Base-by-base conservation (phyloP, 345 rosid species). In the Eucalyptus erythrocorys region DNA sequence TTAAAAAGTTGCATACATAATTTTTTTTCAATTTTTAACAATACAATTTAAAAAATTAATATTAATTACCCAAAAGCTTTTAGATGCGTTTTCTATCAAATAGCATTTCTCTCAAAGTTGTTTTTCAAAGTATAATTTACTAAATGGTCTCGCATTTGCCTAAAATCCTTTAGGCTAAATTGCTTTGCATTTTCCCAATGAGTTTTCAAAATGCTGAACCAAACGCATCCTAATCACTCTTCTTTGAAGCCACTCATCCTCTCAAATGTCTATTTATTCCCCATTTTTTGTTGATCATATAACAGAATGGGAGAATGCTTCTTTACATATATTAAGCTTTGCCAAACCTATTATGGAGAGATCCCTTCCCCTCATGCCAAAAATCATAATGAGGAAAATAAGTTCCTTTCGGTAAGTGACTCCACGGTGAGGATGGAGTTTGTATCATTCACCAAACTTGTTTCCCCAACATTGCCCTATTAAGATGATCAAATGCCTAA, bases 291-390 rank as follows among this genome's bases (percentile, higher is more conserved):
- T 0, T 12, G 8, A 59, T 27, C 68, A 59, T 13, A 10, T 5
- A 59, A 27, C 0, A 59, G 4, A 59, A 27, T 11, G 68, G 68
- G 68, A 59, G 68, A 59, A 5, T 59, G 68, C 34, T 59, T 59
- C 32, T 12, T 0, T 27, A 59, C 7, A 3, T 6, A 12, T 12
- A 5, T 59, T 59, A 27, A 11, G 16, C 32, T 59, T 59, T 27
- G 32, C 34, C 68, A 59, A 30, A 32, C 0, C 7, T 27, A 59
- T 12, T 59, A 12, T 59, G 68, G 32, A 59, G 68, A 27, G 32
- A 59, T 59, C 4, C 4, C 68, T 59, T 59, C 68, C 16, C 16
- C 0, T 0, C 32, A 27, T 27, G 8, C 68, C 68, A 59, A 59
- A 53, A 59, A 59, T 59, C 68, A 59, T 59, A 11, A 27, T 12